Percentiles rank a stretch among this genome's conserved stretches.
Evolutionary conservation across 2,329 filamentous ascomycete genomes (phyloP).

Genomic region (Amauroascus verrucosus): DNA sequence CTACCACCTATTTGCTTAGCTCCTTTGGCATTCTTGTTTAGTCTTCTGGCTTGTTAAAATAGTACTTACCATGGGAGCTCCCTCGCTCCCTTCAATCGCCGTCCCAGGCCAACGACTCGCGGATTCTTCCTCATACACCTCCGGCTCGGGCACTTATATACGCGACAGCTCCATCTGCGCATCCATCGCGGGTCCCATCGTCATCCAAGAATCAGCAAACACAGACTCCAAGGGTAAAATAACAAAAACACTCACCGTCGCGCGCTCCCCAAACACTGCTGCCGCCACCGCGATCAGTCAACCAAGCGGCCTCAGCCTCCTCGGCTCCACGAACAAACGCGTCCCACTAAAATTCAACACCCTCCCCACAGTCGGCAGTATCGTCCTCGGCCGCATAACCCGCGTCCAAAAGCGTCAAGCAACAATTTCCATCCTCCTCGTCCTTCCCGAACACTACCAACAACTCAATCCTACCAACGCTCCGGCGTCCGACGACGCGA

Average conservation of each 20-base stretch:
- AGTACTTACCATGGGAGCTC: constrained; percentile 12
- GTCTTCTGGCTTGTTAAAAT: background rate
- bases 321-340: constrained; percentile 15
- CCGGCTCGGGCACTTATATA: constrained; percentile 77
- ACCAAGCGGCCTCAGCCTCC: constrained; percentile 19
- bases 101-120: constrained; percentile 78
- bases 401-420: constrained; percentile 78
- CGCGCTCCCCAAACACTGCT: constrained; percentile 28
- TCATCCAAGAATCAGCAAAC: constrained; percentile 39
- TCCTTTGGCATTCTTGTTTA: too few species aligned
- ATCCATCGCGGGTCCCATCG: constrained; percentile 67
- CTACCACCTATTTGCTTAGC: too few species aligned
- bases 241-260: constrained; percentile 19
- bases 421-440: constrained; percentile 73
- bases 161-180: constrained; percentile 64
- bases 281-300: constrained; percentile 46
- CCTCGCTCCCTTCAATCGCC: constrained; percentile 42
- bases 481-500: constrained; percentile 6
- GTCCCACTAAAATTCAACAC: constrained; percentile 48
- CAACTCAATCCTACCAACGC: constrained; percentile 7
- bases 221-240: constrained; percentile 19
- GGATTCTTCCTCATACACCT: constrained; percentile 52
- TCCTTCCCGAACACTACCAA: constrained; percentile 42
- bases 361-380: constrained; percentile 68
- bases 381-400: constrained; percentile 75